Evolutionary conservation across 345 rosid species (phyloP), one percentile per base, ranked within the genome.

Genomic region (Eucalyptus cloeziana): DNA sequence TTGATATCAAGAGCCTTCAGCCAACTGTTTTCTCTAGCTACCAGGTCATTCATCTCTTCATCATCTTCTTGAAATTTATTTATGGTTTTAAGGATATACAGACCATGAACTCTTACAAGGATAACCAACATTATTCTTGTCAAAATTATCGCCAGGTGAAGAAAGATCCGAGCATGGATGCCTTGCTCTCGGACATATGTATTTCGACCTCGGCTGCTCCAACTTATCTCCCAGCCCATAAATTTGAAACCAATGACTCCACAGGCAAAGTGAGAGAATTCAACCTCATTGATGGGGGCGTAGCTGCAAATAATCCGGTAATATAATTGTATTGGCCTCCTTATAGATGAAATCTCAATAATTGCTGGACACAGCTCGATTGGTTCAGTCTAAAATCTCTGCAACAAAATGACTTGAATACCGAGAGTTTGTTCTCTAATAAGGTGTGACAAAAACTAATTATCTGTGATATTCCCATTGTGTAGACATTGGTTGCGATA

Each of bases 131-230:
- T 31, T 67, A 67, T 67, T 67, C 40, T 67, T 11, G 10, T 67
- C 79, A 47, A n/a, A 67, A 67, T n/a, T 31, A 40, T 31, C 3
- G 3, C 79, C 43, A 67, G 79, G 45, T 83, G 50, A 89, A 91
- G 93, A 91, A 54, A 71, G 90, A 87, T 88, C 91, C 91, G 22
- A 44, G 80, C 86, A 24, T 90, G 31, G 91, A 94, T 89, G 95
- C 94, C 27, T 86, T 88, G 52, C 89, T 94, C 52, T 90, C 95
- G 1, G 96, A 95, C 62, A 91, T 92, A 80, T 95, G 96, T 89
- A 93, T 94, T 7, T 88, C 93, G 30, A 94, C 96, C 76, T 94
- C 96, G 30, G 96, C 96, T 4, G 95, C 96, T 19, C 97, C 97
- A 27, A 94, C 94, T 56, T 92, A 90, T 87, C 92, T 95, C 24